Conservation (phyloP, 2,329 filamentous ascomycete genomes). For the Aspergillus pseudoviridinutans region DNA sequence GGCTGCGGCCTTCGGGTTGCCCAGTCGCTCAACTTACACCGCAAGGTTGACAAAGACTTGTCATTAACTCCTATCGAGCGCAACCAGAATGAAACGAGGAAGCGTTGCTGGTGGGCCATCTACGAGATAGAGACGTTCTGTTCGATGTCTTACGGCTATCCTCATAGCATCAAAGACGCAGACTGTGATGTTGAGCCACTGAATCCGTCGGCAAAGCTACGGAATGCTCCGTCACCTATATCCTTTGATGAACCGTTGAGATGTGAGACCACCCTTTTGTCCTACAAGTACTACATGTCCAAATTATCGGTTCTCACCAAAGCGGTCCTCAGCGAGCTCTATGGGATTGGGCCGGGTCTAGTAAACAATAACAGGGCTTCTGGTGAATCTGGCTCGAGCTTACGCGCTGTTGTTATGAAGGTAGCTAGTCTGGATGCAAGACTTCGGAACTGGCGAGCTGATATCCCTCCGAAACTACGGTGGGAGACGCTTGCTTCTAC, state of each 20-base stretch:
- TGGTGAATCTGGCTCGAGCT: background rate
- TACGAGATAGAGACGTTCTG: conserved; percentile 41
- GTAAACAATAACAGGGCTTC: background rate
- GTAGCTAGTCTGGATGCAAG: conserved; percentile 2
- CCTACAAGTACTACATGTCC: conserved; percentile 25
- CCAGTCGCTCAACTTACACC: conserved; percentile 34
- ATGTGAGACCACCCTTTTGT: conserved; percentile 13
- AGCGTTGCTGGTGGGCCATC: conserved; percentile 41
- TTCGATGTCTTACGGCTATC: conserved; percentile 40
- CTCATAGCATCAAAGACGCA: conserved; percentile 27
- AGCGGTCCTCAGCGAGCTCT: conserved; percentile 14
- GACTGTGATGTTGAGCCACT: conserved; percentile 32
- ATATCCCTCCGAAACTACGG: conserved; percentile 11
- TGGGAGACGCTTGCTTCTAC: background rate
- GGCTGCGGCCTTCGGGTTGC: conserved; percentile 35
- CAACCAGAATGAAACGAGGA: conserved; percentile 23
- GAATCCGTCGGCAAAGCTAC: conserved; percentile 20
- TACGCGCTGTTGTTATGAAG: conserved; percentile 5
- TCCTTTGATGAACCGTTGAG: conserved; percentile 6
- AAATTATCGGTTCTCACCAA: conserved; percentile 19
- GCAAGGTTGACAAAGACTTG: conserved; percentile 1
- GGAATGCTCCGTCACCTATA: conserved; percentile 2
- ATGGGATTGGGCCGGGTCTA: conserved; percentile 9
- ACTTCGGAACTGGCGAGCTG: conserved; percentile 13
- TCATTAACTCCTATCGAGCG: background rate